Percentiles rank a stretch among this genome's conserved stretches.
phyloP scores from a whole-genome alignment of 2,329 filamentous ascomycete species.

The Cladosporium sp. region DNA sequence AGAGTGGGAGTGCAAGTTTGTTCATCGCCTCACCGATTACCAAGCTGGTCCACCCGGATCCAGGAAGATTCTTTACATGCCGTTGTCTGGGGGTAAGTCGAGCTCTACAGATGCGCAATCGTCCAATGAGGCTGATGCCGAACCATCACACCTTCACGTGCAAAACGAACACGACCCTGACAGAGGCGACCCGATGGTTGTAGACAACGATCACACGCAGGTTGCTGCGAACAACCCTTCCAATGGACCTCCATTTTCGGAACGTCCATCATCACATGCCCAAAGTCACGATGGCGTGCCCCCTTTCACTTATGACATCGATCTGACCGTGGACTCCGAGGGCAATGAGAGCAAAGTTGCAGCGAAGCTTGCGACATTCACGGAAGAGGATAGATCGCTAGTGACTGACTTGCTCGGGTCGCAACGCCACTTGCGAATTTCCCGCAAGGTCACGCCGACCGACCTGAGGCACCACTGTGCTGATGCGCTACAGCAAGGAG shows the following conservation, averaged over 20 bases:
- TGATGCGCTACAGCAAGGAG: neutral
- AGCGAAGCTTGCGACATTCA: neutral
- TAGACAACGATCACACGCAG: neutral
- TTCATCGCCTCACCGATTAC: neutral
- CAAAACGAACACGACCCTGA: neutral
- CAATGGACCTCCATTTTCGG: no score
- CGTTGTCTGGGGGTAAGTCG: neutral
- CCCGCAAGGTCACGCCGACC: slow-evolving; percentile 15
- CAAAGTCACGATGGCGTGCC: no score
- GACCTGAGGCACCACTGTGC: slow-evolving; percentile 16
- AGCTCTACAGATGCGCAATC: neutral
- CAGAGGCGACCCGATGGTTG: neutral
- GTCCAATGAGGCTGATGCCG: neutral
- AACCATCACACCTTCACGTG: neutral
- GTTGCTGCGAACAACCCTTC: no score
- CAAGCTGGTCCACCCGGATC: neutral
- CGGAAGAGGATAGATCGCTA: slow-evolving; percentile 9
- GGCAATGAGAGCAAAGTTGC: neutral
- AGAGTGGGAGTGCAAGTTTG: neutral
- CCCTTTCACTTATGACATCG: no score
- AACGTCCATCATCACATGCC: no score
- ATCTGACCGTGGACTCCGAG: no score
- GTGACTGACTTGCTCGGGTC: neutral
- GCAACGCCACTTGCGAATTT: slow-evolving; percentile 8
- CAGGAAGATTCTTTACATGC: neutral